phyloP scores from a whole-genome alignment of 2,329 filamentous ascomycete genomes.

The Colletotrichum plurivorum region DNA sequence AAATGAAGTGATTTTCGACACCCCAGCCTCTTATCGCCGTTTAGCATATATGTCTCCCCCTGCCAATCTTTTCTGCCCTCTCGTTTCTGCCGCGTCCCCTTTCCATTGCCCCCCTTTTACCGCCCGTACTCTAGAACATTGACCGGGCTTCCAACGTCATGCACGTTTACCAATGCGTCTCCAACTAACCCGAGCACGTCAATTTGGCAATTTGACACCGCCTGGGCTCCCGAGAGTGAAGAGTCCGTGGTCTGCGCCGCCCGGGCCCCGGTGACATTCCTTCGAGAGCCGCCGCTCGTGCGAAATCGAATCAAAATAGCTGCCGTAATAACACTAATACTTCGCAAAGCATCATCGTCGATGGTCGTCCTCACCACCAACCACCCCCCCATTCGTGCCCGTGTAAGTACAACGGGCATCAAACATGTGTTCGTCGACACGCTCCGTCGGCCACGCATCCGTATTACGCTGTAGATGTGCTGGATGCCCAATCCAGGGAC shows the following conservation, averaged over 20 bases:
- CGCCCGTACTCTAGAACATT: background rate
- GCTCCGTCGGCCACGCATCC: too few species aligned
- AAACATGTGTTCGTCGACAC: too few species aligned
- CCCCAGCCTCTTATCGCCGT: constrained; percentile 30
- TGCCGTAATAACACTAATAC: too few species aligned
- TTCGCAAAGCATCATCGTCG: too few species aligned
- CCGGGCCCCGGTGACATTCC: constrained; percentile 2
- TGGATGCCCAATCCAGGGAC: background rate
- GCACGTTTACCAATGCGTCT: constrained; percentile 8
- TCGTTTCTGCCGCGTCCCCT: background rate
- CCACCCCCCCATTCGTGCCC: too few species aligned
- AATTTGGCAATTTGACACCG: background rate
- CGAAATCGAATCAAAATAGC: too few species aligned
- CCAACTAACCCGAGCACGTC: constrained; percentile 5
- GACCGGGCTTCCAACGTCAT: background rate
- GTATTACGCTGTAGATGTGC: too few species aligned
- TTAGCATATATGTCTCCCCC: constrained; percentile 27
- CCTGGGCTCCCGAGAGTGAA: constrained; percentile 1
- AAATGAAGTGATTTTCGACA: constrained; percentile 38
- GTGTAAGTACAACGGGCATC: too few species aligned
- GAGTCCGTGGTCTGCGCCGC: constrained; percentile 3
- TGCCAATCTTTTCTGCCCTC: constrained; percentile 15
- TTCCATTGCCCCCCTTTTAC: background rate
- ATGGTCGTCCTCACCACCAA: too few species aligned
- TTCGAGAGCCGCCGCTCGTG: background rate